phyloP scores from a whole-genome alignment of 164 flowering plant species.

The Piper betle region DNA sequence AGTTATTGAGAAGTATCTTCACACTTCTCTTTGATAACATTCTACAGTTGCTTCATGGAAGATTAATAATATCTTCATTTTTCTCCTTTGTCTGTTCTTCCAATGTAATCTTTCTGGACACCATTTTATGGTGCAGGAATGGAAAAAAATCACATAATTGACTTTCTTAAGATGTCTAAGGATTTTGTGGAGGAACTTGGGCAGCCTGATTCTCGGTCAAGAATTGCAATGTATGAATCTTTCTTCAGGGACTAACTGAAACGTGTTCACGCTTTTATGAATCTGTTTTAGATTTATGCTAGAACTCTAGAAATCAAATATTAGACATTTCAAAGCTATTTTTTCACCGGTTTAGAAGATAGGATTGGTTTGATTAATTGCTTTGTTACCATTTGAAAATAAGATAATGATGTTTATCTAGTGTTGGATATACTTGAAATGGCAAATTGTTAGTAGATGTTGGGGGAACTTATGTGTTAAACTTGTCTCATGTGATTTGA shows the following conservation, averaged over 20 bases:
- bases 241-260: background rate
- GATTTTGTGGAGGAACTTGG: slow-evolving; percentile 52
- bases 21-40: background rate
- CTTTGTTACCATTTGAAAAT: too few relatives aligned
- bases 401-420: too few relatives aligned
- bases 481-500: too few relatives aligned
- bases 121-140: slow-evolving; percentile 32
- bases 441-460: too few relatives aligned
- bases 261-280: background rate
- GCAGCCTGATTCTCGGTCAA: slow-evolving; percentile 29
- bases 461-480: too few relatives aligned
- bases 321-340: too few relatives aligned
- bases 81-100: background rate
- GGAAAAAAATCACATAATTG: slow-evolving; percentile 55
- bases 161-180: slow-evolving; percentile 53
- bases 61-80: background rate
- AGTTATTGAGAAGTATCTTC: background rate
- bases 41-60: background rate
- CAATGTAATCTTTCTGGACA: background rate
- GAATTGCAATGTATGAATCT: background rate
- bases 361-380: too few relatives aligned
- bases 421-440: too few relatives aligned
- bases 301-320: too few relatives aligned
- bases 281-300: background rate
- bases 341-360: too few relatives aligned